These are phyloP conservation scores for Sporobolomyces roseus DNA, from an alignment of 768 basidiomycete genomes.

Conservation along the genomic window DNA sequence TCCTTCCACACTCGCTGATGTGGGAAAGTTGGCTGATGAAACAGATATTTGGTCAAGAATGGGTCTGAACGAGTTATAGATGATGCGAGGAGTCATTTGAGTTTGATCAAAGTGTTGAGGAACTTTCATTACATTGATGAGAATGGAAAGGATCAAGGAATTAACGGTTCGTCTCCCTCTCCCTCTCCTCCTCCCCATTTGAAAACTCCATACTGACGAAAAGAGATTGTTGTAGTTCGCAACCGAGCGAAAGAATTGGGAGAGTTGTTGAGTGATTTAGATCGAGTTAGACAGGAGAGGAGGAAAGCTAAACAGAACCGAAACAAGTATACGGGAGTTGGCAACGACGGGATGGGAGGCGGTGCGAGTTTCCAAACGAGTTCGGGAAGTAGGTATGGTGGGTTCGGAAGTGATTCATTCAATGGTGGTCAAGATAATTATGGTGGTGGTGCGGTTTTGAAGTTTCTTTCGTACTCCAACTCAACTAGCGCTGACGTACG, in stretches of 20 bases:
- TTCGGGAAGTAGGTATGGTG: conserved; percentile 60
- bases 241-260: conserved; percentile 89
- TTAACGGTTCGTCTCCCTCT: conserved; percentile 67
- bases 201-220: too few relatives aligned
- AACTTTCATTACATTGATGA: conserved; percentile 99
- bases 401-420: conserved; percentile 61
- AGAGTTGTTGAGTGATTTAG: conserved; percentile 85
- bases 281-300: conserved; percentile 79
- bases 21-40: too few relatives aligned
- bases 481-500: not conserved
- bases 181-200: not conserved
- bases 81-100: conserved; percentile 88
- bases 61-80: conserved; percentile 97
- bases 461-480: not conserved
- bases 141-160: conserved; percentile 95
- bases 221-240: conserved; percentile 69
- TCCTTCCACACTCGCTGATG: too few relatives aligned
- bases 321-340: conserved; percentile 80
- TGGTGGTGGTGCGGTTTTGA: conserved; percentile 3
- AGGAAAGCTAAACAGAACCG: conserved; percentile 88
- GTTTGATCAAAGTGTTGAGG: conserved; percentile 93
- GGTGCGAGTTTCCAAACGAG: conserved; percentile 57
- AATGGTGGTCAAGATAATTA: conserved; percentile 38
- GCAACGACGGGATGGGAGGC: conserved; percentile 59
- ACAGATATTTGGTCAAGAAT: conserved; percentile 91